Evolutionary conservation across 2,329 filamentous ascomycete genomes (phyloP).

Genomic region (Arthrobotrys sinensis): DNA sequence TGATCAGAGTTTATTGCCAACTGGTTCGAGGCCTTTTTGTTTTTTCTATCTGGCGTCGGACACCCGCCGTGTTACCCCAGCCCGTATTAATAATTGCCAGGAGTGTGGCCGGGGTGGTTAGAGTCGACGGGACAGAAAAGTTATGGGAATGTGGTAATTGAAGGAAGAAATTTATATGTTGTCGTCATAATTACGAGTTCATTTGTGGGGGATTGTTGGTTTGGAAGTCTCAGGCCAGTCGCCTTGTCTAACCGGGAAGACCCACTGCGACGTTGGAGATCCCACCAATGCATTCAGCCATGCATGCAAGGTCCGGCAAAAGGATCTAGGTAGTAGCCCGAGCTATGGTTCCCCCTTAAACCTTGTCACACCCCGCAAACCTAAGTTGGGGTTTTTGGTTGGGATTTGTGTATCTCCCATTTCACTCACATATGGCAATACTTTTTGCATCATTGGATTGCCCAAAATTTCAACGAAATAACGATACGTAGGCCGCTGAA

Average conservation of each 20-base stretch:
- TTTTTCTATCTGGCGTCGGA: slow-evolving; percentile 8
- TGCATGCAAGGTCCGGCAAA: slow-evolving; percentile 34
- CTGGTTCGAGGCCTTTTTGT: slow-evolving; percentile 22
- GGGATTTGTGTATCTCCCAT: not conserved
- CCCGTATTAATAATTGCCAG: slow-evolving; percentile 9
- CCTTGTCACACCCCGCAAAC: slow-evolving; percentile 24
- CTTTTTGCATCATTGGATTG: too few species aligned
- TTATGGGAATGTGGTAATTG: not conserved
- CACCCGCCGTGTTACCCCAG: slow-evolving; percentile 28
- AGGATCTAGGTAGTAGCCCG: slow-evolving; percentile 16
- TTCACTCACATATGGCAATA: too few species aligned
- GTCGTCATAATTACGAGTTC: slow-evolving; percentile 58
- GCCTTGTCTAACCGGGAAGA: slow-evolving; percentile 45
- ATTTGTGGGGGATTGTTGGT: not conserved
- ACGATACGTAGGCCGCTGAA: too few species aligned
- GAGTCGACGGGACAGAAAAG: not conserved
- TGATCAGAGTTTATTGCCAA: slow-evolving; percentile 5
- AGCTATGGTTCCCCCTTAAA: slow-evolving; percentile 4
- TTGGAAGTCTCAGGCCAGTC: slow-evolving; percentile 30
- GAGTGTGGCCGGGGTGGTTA: slow-evolving; percentile 3
- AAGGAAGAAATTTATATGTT: slow-evolving; percentile 34
- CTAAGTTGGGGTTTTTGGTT: slow-evolving; percentile 11
- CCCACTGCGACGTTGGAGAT: slow-evolving; percentile 24
- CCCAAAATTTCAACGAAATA: too few species aligned
- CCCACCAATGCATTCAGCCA: slow-evolving; percentile 13